A percentile compares a stretch with the other conserved stretches of the same genome.
Evolutionary conservation across 352 stramenopile species (phyloP).

Genomic region (Globisporangium ultimum): DNA sequence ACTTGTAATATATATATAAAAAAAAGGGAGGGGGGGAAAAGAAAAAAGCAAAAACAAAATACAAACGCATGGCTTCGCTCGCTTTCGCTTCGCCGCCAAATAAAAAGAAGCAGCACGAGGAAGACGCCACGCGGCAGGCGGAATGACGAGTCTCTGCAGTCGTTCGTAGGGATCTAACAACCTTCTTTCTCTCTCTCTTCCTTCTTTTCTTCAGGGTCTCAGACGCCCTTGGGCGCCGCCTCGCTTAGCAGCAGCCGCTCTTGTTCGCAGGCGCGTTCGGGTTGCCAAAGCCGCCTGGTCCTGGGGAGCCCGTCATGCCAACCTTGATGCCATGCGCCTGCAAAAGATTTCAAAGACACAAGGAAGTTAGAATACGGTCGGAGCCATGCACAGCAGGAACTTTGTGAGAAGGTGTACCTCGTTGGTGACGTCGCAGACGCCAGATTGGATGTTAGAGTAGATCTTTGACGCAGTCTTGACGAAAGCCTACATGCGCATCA

Average conservation of each 20-base stretch:
- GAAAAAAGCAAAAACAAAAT: no score
- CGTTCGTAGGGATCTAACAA: not conserved
- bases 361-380: not conserved
- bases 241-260: constrained; percentile 72
- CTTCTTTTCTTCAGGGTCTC: not conserved
- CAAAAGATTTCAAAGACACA: not conserved
- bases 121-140: no score
- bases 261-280: constrained; percentile 62
- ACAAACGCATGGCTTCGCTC: not conserved
- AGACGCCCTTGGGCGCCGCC: not conserved
- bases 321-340: constrained; percentile 89
- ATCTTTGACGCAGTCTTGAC: constrained; percentile 96
- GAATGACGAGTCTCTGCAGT: not conserved
- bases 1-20: not conserved
- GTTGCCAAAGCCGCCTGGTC: constrained; percentile 76
- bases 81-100: not conserved
- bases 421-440: constrained; percentile 94
- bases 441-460: constrained; percentile 94
- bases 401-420: constrained; percentile 46
- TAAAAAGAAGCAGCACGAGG: not conserved
- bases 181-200: not conserved
- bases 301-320: constrained; percentile 80
- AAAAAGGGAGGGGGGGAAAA: not conserved
- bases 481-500: constrained; percentile 73
- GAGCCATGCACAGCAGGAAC: not conserved